Conservation (phyloP, 257 asterid genomes). For the Petrea volubilis region DNA sequence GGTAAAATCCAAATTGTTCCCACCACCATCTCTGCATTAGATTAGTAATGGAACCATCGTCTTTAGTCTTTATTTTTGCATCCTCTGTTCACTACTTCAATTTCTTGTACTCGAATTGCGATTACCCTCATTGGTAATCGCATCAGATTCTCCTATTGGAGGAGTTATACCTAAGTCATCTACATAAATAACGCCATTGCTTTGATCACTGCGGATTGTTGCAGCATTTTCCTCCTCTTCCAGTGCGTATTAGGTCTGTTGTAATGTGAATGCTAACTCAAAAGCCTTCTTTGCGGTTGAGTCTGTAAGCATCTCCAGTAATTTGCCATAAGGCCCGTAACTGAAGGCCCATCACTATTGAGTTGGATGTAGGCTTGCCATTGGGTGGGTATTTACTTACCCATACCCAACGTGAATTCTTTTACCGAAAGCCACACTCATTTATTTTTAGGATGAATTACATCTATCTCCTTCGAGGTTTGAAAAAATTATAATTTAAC, state of each 20-base stretch:
- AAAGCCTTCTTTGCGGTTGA: conserved; percentile 63
- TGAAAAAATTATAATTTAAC: too few relatives aligned
- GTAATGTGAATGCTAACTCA: conserved; percentile 53
- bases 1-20: conserved; percentile 49
- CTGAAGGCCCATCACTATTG: too few relatives aligned
- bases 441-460: too few relatives aligned
- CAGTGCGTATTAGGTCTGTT: conserved; percentile 38
- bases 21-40: conserved; percentile 51
- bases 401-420: too few relatives aligned
- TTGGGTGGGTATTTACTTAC: too few relatives aligned
- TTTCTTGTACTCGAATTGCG: conserved; percentile 24
- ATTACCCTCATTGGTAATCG: conserved; percentile 27
- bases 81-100: conserved; percentile 35
- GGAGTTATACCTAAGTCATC: conserved; percentile 37
- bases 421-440: conserved; percentile 47
- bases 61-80: conserved; percentile 35
- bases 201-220: conserved; percentile 26
- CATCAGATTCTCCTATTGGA: conserved; percentile 38
- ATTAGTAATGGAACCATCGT: conserved; percentile 21
- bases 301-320: conserved; percentile 59
- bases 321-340: too few relatives aligned
- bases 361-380: too few relatives aligned
- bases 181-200: conserved; percentile 46
- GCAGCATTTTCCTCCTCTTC: conserved; percentile 42
- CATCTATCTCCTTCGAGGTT: too few relatives aligned